These are phyloP conservation scores for Tolypocladium ophioglossoides DNA, from an alignment of 2,329 filamentous ascomycete genomes.

Conservation along the genomic window DNA sequence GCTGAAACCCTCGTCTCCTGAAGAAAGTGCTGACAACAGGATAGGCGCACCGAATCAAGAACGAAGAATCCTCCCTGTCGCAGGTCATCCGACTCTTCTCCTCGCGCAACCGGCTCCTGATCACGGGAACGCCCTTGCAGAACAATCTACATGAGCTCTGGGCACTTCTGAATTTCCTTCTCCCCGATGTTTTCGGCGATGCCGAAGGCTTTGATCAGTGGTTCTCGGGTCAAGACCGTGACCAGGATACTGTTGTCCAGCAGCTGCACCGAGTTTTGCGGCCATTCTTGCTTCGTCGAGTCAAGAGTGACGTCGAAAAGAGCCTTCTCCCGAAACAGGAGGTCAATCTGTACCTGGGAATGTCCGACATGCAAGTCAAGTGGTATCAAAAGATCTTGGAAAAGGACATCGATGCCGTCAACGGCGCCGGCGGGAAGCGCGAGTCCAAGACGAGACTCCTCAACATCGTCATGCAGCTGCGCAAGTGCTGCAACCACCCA, in stretches of 20 bases:
- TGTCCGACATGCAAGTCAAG: conserved; percentile 98
- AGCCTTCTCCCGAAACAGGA: conserved; percentile 96
- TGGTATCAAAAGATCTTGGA: conserved; percentile 99
- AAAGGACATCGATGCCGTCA: conserved; percentile 98
- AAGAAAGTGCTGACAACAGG: conserved; percentile 6
- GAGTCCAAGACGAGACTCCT: conserved; percentile 95
- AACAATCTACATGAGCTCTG: conserved; percentile 98
- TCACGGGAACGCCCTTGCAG: conserved; percentile 92
- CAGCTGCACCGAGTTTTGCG: conserved; percentile 88
- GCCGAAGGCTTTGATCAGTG: conserved; percentile 95
- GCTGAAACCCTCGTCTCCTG: too few species aligned
- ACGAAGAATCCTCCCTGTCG: conserved; percentile 92
- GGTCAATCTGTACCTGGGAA: conserved; percentile 90
- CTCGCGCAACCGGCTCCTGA: conserved; percentile 87
- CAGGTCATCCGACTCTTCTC: conserved; percentile 96
- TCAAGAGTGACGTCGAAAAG: conserved; percentile 97
- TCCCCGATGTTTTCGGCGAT: conserved; percentile 98
- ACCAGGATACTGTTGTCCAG: conserved; percentile 92
- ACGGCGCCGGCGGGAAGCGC: conserved; percentile 88
- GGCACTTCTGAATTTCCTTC: conserved; percentile 91
- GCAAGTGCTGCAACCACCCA: conserved; percentile 97
- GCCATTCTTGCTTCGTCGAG: conserved; percentile 87
- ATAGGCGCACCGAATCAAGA: conserved; percentile 89
- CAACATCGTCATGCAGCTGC: conserved; percentile 98
- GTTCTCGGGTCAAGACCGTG: conserved; percentile 84